Evolutionary conservation across 2,329 filamentous ascomycete species (phyloP).

Genomic region (Xylariaceae sp.): DNA sequence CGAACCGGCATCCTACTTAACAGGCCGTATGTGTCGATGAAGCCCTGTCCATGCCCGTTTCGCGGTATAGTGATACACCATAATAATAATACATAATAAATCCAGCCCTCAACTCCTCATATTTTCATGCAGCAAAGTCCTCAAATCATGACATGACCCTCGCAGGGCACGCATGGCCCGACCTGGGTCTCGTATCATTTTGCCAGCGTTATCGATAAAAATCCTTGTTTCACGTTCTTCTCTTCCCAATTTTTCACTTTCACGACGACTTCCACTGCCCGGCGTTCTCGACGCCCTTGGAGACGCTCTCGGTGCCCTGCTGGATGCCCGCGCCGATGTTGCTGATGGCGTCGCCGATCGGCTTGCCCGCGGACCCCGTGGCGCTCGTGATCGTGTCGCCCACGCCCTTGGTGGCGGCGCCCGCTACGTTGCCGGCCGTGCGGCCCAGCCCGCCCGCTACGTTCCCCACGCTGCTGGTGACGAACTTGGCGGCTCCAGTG

Average conservation of each 20-base stretch:
- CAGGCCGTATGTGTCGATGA: no score
- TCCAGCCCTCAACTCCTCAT: no score
- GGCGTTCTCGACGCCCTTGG: slow-evolving; percentile 42
- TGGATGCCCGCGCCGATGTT: slow-evolving; percentile 40
- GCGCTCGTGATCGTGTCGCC: slow-evolving; percentile 41
- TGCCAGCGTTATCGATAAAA: no score
- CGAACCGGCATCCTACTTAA: no score
- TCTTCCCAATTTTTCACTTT: background rate
- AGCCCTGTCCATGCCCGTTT: no score
- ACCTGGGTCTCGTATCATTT: no score
- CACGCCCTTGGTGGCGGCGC: slow-evolving; percentile 40
- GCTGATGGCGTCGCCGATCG: slow-evolving; percentile 42
- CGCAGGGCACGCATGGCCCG: no score
- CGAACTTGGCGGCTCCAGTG: slow-evolving; percentile 32
- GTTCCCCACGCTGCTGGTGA: slow-evolving; percentile 31
- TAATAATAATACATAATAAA: no score
- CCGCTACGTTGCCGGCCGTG: slow-evolving; percentile 30
- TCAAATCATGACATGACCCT: no score
- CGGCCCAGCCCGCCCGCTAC: slow-evolving; percentile 27
- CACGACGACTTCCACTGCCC: slow-evolving; percentile 17
- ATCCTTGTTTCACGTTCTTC: no score
- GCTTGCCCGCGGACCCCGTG: slow-evolving; percentile 40
- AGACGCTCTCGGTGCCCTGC: slow-evolving; percentile 37
- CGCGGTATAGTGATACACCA: no score
- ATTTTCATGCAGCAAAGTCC: no score